Evolutionary conservation across 495 filamentous ascomycete genomes (phyloP).

Genomic region (Penicillium atrosanguineum): DNA sequence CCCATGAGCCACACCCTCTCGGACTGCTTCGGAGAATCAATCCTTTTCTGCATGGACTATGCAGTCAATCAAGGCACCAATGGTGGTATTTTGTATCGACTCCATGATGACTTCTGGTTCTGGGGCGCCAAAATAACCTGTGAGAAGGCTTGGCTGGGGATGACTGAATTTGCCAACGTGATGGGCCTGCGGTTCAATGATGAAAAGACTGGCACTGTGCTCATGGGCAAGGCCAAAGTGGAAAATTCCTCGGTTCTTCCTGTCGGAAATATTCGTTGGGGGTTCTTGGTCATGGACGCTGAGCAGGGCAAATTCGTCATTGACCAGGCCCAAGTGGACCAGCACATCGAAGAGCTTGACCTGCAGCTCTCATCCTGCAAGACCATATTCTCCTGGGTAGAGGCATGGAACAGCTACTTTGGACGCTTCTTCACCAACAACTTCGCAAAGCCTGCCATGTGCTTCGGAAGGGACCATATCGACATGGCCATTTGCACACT

Average conservation of each 20-base stretch:
- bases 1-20: constrained; percentile 61
- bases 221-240: constrained; percentile 14
- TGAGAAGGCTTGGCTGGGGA: constrained; percentile 56
- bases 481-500: constrained; percentile 61
- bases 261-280: constrained; percentile 61
- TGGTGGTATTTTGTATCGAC: constrained; percentile 53
- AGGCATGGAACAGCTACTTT: constrained; percentile 17
- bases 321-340: constrained; percentile 59
- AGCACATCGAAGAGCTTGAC: constrained; percentile 59
- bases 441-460: constrained; percentile 63
- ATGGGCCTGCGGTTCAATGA: constrained; percentile 59
- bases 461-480: constrained; percentile 62
- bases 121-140: constrained; percentile 57
- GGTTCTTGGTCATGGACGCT: constrained; percentile 58
- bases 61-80: constrained; percentile 59
- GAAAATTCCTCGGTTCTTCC: constrained; percentile 32
- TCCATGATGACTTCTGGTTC: constrained; percentile 71
- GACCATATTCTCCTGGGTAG: constrained; percentile 56
- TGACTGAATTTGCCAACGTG: constrained; percentile 50
- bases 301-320: constrained; percentile 57
- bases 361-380: constrained; percentile 56
- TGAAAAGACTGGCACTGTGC: constrained; percentile 59
- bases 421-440: constrained; percentile 53
- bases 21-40: constrained; percentile 56
- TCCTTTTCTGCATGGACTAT: constrained; percentile 66